Base-by-base conservation (phyloP, 805 yeast genomes). In the Spathaspora hagerdaliae region DNA sequence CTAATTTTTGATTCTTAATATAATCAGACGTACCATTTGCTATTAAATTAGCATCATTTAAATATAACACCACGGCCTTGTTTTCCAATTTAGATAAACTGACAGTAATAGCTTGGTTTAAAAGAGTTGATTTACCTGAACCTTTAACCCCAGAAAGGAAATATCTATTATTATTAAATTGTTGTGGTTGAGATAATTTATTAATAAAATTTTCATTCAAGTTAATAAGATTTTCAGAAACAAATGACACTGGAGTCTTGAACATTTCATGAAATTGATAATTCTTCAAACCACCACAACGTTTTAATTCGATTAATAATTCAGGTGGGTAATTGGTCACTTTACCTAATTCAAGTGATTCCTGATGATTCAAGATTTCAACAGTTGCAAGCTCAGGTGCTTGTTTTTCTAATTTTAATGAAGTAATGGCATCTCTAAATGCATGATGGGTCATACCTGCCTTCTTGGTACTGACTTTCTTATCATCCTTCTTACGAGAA, bases 11-110 rank as follows among this genome's bases (percentile, higher is more conserved):
- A 62, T 83, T 85, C 51, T 63, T 77, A 49, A 77, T 72, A 57
- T 81, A 87, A 62, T 87, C 95, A 44, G 71, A 75, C 24, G 86
- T 69, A 43, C 97, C 97, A 52, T 86, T 81, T n/a, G 81, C 69
- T 19, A 87, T 71, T 29, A 69, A 64, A 34, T 73, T 77, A 1
- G 89, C 82, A 49, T 80, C 69, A 27, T 89, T 79, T 13, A 89
- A 63, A 41, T 86, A 87, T 39, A 90, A 55, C 5, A 87, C 65
- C 12, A 84, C 70, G 27, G 75, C 63, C 13, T 69, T 62, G 14
- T 49, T 41, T 6, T 58, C 49, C 31, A 64, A 59, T 31, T 71
- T 51, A 8, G 64, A 55, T 27, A 57, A 49, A 3, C 81, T 75
- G 39, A 86, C 63, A 0, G 85, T 79, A 37, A 84, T 84, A 1